A percentile compares a stretch with the other conserved stretches of the same genome.
Evolutionary conservation across 2,329 filamentous ascomycete species (phyloP).

Genomic region (Exophiala xenobiotica): DNA sequence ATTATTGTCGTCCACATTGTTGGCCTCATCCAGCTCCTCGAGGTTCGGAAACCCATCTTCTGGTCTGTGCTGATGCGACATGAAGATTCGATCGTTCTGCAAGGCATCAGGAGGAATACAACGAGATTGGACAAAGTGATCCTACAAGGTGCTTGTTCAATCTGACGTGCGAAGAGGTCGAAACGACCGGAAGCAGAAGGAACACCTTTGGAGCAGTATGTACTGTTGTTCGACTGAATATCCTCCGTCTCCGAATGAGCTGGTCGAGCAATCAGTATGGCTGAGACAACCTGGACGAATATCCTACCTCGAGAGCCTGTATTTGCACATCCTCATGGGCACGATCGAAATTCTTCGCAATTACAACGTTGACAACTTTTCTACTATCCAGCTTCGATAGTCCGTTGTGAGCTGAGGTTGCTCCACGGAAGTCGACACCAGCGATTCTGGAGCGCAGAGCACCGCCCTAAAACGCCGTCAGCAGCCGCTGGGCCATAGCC

Average conservation of each 20-base stretch:
- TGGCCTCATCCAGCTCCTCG: slow-evolving; percentile 56
- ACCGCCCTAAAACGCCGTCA: slow-evolving; percentile 7
- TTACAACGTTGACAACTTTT: slow-evolving; percentile 75
- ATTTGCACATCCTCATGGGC: slow-evolving; percentile 77
- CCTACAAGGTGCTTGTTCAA: slow-evolving; percentile 46
- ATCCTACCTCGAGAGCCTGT: slow-evolving; percentile 67
- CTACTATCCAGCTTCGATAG: slow-evolving; percentile 45
- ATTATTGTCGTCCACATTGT: slow-evolving; percentile 9
- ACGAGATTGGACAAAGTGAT: background rate
- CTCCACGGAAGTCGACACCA: slow-evolving; percentile 15
- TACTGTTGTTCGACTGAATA: slow-evolving; percentile 72
- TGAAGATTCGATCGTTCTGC: slow-evolving; percentile 77
- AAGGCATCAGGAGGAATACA: slow-evolving; percentile 12
- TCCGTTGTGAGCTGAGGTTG: slow-evolving; percentile 7
- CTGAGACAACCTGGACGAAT: no score
- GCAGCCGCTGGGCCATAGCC: background rate
- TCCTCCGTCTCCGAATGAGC: slow-evolving; percentile 74
- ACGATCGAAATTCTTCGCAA: slow-evolving; percentile 75
- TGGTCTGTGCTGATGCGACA: slow-evolving; percentile 79
- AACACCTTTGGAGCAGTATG: slow-evolving; percentile 75
- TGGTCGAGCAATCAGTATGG: no score
- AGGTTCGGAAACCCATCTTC: slow-evolving; percentile 72
- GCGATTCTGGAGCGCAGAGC: slow-evolving; percentile 14
- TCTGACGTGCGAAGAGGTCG: slow-evolving; percentile 34
- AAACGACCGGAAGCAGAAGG: slow-evolving; percentile 73